These are phyloP conservation scores for Nicotiana attenuata DNA, from an alignment of 257 asterid species.

Conservation along the genomic window DNA sequence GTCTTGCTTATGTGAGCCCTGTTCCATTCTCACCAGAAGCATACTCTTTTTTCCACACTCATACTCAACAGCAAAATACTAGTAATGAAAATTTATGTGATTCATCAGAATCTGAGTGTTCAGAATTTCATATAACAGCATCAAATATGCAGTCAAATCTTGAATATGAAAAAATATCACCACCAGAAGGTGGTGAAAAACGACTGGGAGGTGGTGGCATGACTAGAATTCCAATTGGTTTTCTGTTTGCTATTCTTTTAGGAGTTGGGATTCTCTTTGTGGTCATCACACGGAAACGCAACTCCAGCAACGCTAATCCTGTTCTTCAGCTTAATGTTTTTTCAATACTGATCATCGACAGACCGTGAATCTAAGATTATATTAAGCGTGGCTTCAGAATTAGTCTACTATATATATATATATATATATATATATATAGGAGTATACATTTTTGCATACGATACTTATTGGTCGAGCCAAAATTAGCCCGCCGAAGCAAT, in stretches of 20 bases:
- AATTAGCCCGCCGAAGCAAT: not conserved
- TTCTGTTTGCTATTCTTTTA: constrained; percentile 21
- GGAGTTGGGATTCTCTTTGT: constrained; percentile 25
- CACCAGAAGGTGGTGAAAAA: not conserved
- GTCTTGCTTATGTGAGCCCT: constrained; percentile 25
- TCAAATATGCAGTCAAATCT: constrained; percentile 31
- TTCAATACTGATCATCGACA: not conserved
- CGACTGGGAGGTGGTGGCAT: constrained; percentile 18
- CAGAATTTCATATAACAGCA: constrained; percentile 22
- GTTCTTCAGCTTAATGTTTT: constrained; percentile 16
- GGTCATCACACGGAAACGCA: constrained; percentile 14
- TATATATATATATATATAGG: too few species aligned
- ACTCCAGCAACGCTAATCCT: constrained; percentile 11
- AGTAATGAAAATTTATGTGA: not conserved
- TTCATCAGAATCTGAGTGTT: not conserved
- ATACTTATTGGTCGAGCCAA: not conserved
- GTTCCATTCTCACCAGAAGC: constrained; percentile 31
- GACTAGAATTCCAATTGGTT: constrained; percentile 24
- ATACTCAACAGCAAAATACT: constrained; percentile 11
- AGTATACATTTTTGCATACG: not conserved
- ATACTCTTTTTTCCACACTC: constrained; percentile 33
- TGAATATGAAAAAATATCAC: constrained; percentile 20
- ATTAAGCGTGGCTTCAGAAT: not conserved
- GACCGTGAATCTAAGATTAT: not conserved
- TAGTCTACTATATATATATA: not conserved